Evolutionary conservation across 345 rosid genomes (phyloP).

Genomic region (Corymbia maculata): DNA sequence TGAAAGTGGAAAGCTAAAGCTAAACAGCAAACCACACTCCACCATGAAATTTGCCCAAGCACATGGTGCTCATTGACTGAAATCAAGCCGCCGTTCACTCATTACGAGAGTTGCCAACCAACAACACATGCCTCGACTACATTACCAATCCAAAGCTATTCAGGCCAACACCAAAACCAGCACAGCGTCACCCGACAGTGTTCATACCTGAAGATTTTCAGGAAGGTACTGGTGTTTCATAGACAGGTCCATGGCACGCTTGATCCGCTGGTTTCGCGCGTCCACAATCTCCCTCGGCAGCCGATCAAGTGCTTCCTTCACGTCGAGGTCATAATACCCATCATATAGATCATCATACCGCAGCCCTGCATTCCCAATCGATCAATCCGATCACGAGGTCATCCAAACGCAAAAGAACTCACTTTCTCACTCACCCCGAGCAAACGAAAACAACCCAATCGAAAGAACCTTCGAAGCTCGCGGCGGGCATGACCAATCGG

Average conservation of each 20-base stretch:
- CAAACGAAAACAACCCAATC: neutral
- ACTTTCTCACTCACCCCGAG: neutral
- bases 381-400: neutral
- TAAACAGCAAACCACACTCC: neutral
- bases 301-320: constrained; percentile 10
- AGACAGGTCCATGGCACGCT: constrained; percentile 20
- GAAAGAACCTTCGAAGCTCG: neutral
- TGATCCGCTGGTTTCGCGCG: constrained; percentile 15
- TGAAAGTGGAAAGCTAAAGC: neutral
- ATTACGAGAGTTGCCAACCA: neutral
- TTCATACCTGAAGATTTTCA: constrained; percentile 7
- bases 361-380: constrained; percentile 1
- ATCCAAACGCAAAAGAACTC: neutral
- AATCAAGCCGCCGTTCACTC: neutral
- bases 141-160: neutral
- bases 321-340: constrained; percentile 7
- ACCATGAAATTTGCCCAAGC: neutral
- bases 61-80: neutral
- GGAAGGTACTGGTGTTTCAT: constrained; percentile 20
- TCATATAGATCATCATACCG: constrained; percentile 12
- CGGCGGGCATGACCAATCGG: neutral
- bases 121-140: neutral
- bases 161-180: neutral
- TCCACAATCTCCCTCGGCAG: constrained; percentile 12
- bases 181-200: neutral